A percentile compares a stretch with the other conserved stretches of the same genome.
Evolutionary conservation across 192 early-diverging fungal species (phyloP).

Genomic region (Podila epigama): DNA sequence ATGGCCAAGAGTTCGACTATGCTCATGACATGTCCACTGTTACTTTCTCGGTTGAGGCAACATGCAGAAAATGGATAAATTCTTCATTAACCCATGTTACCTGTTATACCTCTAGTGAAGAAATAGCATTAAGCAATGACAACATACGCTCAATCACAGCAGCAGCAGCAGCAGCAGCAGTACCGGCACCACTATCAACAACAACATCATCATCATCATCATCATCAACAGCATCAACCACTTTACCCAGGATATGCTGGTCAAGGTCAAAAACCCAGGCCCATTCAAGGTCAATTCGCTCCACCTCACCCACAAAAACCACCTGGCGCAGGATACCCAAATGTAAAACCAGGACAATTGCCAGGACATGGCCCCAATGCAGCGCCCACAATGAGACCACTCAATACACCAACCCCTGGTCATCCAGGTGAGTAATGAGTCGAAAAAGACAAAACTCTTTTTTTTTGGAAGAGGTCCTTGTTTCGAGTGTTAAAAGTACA

Average conservation of each 20-base stretch:
- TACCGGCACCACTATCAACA: background rate
- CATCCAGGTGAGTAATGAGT: background rate
- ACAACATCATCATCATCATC: conserved; percentile 7
- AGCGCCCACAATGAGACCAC: conserved; percentile 13
- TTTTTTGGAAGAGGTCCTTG: background rate
- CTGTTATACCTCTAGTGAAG: background rate
- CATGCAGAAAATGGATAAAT: background rate
- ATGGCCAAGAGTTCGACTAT: no score
- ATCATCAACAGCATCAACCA: conserved; percentile 15
- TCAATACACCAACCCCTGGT: background rate
- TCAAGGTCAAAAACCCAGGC: conserved; percentile 6
- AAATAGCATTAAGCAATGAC: background rate
- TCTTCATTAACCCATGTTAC: background rate
- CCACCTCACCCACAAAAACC: conserved; percentile 11
- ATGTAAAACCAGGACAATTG: conserved; percentile 17
- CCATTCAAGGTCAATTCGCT: conserved; percentile 20
- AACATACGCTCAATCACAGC: background rate
- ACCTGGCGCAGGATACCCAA: conserved; percentile 12
- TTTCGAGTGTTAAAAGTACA: background rate
- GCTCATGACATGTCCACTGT: no score
- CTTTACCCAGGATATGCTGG: conserved; percentile 23
- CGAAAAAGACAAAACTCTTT: no score
- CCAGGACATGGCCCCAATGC: conserved; percentile 8
- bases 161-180: background rate
- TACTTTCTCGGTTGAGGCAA: background rate